A percentile compares a stretch with the other conserved stretches of the same genome.
Evolutionary conservation across 140 eudicot genomes (phyloP).

Genomic region (Cichorium intybus): DNA sequence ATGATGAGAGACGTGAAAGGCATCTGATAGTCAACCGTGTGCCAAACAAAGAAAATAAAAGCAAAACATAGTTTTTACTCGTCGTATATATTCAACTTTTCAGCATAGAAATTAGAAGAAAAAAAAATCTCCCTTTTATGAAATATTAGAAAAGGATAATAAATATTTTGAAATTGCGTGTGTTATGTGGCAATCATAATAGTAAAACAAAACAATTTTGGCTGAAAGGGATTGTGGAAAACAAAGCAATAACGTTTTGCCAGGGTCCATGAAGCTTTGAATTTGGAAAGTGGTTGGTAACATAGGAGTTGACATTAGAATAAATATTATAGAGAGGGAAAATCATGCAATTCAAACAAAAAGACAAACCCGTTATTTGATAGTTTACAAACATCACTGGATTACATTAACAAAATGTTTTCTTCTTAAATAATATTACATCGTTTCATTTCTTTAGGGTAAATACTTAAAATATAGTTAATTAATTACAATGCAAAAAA

Average conservation of each 20-base stretch:
- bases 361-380: background rate
- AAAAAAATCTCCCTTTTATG: background rate
- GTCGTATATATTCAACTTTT: too few relatives aligned
- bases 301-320: slow-evolving; percentile 16
- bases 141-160: background rate
- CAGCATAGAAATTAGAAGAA: too few relatives aligned
- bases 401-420: too few relatives aligned
- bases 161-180: background rate
- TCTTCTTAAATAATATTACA: too few relatives aligned
- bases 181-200: background rate
- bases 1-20: too few relatives aligned
- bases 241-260: background rate
- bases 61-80: too few relatives aligned
- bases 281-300: slow-evolving; percentile 20
- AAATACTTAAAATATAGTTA: too few relatives aligned
- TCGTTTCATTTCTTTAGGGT: too few relatives aligned
- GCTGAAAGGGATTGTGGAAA: slow-evolving; percentile 14
- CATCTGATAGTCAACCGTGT: too few relatives aligned
- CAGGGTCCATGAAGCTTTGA: slow-evolving; percentile 12
- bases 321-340: background rate
- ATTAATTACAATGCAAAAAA: too few relatives aligned
- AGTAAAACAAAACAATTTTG: background rate
- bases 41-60: too few relatives aligned
- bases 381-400: background rate
- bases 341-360: background rate